A percentile compares a stretch with the other conserved stretches of the same genome.
Evolutionary conservation across 1,139 yeast species (phyloP).

Genomic region (Ogataea hybrid): DNA sequence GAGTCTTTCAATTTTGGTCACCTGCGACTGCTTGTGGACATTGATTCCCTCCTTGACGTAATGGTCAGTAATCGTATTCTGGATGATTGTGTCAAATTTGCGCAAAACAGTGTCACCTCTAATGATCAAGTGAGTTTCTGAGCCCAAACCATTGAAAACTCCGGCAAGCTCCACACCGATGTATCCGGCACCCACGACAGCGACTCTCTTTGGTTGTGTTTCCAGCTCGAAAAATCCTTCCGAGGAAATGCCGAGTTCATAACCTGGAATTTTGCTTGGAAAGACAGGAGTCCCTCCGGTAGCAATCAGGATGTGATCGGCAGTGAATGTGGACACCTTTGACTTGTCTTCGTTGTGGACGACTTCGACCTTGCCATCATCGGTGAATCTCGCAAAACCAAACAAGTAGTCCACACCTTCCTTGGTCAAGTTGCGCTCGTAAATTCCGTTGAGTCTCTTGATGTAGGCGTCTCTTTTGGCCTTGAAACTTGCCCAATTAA

Average conservation of each 20-base stretch:
- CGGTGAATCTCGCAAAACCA: conserved; percentile 82
- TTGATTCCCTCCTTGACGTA: conserved; percentile 79
- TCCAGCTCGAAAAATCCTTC: conserved; percentile 87
- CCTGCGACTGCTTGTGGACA: conserved; percentile 66
- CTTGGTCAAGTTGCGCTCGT: conserved; percentile 78
- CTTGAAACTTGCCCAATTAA: conserved; percentile 81
- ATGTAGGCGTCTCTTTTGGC: conserved; percentile 90
- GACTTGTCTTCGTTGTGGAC: conserved; percentile 51
- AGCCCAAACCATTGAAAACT: conserved; percentile 81
- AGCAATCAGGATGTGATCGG: conserved; percentile 83
- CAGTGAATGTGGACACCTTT: conserved; percentile 58
- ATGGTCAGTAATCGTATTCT: conserved; percentile 71
- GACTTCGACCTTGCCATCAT: conserved; percentile 79
- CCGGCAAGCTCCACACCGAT: conserved; percentile 96
- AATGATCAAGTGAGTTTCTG: conserved; percentile 84
- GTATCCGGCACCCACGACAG: conserved; percentile 97
- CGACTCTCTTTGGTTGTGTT: conserved; percentile 86
- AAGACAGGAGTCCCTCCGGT: conserved; percentile 87
- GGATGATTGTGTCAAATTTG: conserved; percentile 81
- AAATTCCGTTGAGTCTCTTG: conserved; percentile 83
- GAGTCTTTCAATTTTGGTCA: conserved; percentile 58
- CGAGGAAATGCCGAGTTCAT: conserved; percentile 80
- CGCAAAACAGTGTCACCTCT: conserved; percentile 91
- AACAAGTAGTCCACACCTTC: conserved; percentile 86
- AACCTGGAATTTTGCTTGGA: conserved; percentile 73